Base-by-base conservation (phyloP, 148 eudicot genomes). In the Nepenthes mirabilis region DNA sequence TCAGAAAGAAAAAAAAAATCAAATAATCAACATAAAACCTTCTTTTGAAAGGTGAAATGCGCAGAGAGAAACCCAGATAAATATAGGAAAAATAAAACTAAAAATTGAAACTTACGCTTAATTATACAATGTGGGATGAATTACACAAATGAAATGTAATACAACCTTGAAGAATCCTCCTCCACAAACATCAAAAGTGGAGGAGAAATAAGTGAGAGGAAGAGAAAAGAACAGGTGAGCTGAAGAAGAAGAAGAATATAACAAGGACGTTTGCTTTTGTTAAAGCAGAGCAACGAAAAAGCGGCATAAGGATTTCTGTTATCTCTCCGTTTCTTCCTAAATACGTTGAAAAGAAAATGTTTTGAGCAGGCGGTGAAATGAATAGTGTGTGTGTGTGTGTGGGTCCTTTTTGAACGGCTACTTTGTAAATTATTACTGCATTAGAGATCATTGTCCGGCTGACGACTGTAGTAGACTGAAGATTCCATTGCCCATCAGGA, bases 41-140 rank as follows among this genome's bases (percentile, higher is more conserved):
- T 40, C 45, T 3, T 3, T 40, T 40, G 45, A 40, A 40, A 40
- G 4, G 8, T 3, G 45, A 40, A 40, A 40, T 40, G 45, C 6
- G 45, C 45, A 40, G 45, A 40, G 8, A 34, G 47, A 9, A 56
- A 64, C 58, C 77, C 69, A 51, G 7, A 68, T 55, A 56, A 54
- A 55, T 13, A 11, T 56, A 36, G 3, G 36, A 36, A 53, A 33
- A 10, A 33, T 9, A 45, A 47, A 43, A 47, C 49, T n/a, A 37
- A 35, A 62, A 63, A 33, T 14, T 4, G 14, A 13, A 10, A 74
- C 77, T 74, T 68, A 57, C 66, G 48, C 48, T 65, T 49, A 64
- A 60, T 60, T 55, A 49, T 45, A 65, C 77, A 68, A 73, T 68
- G 73, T 52, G 49, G 55, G 56, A 50, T 49, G 47, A 64, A 12